Evolutionary conservation across 768 basidiomycete species (phyloP), one percentile per base, ranked within the genome.

Genomic region (Russula foetens): DNA sequence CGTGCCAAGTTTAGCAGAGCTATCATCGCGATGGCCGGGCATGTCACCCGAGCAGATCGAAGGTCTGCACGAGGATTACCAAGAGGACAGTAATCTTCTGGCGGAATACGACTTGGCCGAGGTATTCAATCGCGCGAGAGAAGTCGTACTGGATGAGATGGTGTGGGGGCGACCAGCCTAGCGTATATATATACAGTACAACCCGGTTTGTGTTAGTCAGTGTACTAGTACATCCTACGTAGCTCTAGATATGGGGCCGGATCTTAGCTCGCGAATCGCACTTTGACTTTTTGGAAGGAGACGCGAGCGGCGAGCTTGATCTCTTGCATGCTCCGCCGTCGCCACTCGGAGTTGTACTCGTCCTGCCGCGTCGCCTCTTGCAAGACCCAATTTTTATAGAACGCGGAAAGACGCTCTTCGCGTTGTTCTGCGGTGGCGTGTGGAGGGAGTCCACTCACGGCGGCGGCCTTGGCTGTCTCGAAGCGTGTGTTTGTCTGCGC

Each of bases 401-500:
- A 91, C 44, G 79, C 79, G 19, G 88, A 85, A 26, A 92, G 75
- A 0, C 85, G 84, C n/a, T 74, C 72, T 70, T 92, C 89, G 67
- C 79, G 84, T 67, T 81, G 81, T 45, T 81, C 75, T 0, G 76
- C 51, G 0, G 81, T 75, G 8, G 81, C 74, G 2, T 76, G 71
- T 9, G 75, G 68, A 0, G 85, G 84, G 28, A 89, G 76, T 55
- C 82, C 77, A 9, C 75, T 68, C 14, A 90, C 75, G 23, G 83
- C 74, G 11, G 81, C 77, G 24, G 78, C 72, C 72, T 86, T 88
- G 35, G 83, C 88, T 9, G 79, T 76, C 68, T 89, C 83, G 69
- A 91, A 92, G n/a, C 90, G 84, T 11, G 79, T 76, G 69, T 93
- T 93, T 69, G 82, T 88, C 91, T 93, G 67, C n/a, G 61, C 46